Percentiles rank a stretch among this genome's conserved stretches.
These are phyloP conservation scores for Coemansia sp. DNA, from an alignment of 192 early-diverging fungal genomes.

Conservation along the genomic window DNA sequence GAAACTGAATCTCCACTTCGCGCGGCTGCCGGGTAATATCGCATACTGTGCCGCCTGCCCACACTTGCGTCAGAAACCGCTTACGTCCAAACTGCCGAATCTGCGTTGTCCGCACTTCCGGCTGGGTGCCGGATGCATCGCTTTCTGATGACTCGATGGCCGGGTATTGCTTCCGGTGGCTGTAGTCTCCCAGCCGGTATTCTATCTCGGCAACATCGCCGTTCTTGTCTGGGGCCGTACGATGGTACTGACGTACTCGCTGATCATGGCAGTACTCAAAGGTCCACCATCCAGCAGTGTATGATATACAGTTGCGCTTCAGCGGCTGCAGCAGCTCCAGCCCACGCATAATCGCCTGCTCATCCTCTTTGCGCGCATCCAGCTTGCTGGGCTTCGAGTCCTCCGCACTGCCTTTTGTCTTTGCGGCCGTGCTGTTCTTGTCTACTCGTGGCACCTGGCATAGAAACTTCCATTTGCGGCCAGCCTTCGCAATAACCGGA, in stretches of 20 bases:
- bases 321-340: slow-evolving; percentile 53
- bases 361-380: slow-evolving; percentile 29
- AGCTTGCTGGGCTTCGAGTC: slow-evolving; percentile 36
- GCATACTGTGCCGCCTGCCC: slow-evolving; percentile 73
- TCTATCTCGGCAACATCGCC: slow-evolving; percentile 39
- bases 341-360: slow-evolving; percentile 53
- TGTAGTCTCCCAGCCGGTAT: slow-evolving; percentile 40
- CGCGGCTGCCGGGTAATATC: slow-evolving; percentile 68
- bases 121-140: slow-evolving; percentile 4
- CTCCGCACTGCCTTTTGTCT: slow-evolving; percentile 15
- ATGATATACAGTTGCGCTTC: slow-evolving; percentile 52
- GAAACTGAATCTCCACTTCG: slow-evolving; percentile 77
- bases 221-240: slow-evolving; percentile 21
- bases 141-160: slow-evolving; percentile 1
- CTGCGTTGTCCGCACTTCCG: slow-evolving; percentile 25
- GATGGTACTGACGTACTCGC: slow-evolving; percentile 64
- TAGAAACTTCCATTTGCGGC: slow-evolving; percentile 31
- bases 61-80: slow-evolving; percentile 67
- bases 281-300: slow-evolving; percentile 64
- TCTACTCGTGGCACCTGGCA: slow-evolving; percentile 58
- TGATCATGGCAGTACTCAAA: slow-evolving; percentile 82
- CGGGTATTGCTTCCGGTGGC: slow-evolving; percentile 27
- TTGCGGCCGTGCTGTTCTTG: background rate
- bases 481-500: slow-evolving; percentile 21
- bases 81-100: slow-evolving; percentile 47